Base-by-base conservation (phyloP, 345 rosid genomes). In the Syzygium oleosum region DNA sequence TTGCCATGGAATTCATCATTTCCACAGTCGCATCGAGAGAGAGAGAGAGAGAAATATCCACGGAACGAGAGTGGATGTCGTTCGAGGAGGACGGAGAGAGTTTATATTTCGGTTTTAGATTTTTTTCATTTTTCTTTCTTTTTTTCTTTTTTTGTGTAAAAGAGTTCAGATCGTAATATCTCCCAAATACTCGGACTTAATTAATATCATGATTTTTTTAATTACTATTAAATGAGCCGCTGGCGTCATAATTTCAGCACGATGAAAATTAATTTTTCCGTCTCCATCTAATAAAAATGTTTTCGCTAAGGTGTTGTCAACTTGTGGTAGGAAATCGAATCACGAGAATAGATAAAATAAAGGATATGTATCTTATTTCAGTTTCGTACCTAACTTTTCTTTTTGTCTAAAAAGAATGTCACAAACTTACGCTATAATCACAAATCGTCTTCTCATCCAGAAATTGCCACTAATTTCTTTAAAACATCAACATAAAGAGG, bases 1-100 rank as follows among this genome's bases (percentile, higher is more conserved):
- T 25, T 7, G 88, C 84, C 46, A 88, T 19, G 52, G 83, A 84
- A 51, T 34, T 84, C 83, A 73, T 73, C 89, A 77, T 41, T 43
- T 6, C 68, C 59, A 23, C 7, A 19, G 52, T 25, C 16, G 59
- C 38, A 5, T 9, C 25, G 41, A 84, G 38, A 29, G 34, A 51
- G 80, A 51, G 61, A 56, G 83, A 49, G 21, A 85, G 55, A 58
- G 31, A 51, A 16, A 65, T 65, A 41, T 73, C 49, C 11, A 73
- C 38, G 25, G 80, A 2, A 25, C 49, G 49, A 73, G 83, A 73
- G 83, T 21, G 83, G 83, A 19, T 43, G 49, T 73, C 83, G 49
- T 19, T 38, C 27, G 83, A 38, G 27, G 49, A 73, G 38, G 46
- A 17, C 83, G 27, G 49, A 55, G 49, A 5, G 83, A 11, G 80